Percentiles rank a stretch among this genome's conserved stretches.
Evolutionary conservation across 495 filamentous ascomycete species (phyloP).

Genomic region (Penicillium macrosclerotiorum): DNA sequence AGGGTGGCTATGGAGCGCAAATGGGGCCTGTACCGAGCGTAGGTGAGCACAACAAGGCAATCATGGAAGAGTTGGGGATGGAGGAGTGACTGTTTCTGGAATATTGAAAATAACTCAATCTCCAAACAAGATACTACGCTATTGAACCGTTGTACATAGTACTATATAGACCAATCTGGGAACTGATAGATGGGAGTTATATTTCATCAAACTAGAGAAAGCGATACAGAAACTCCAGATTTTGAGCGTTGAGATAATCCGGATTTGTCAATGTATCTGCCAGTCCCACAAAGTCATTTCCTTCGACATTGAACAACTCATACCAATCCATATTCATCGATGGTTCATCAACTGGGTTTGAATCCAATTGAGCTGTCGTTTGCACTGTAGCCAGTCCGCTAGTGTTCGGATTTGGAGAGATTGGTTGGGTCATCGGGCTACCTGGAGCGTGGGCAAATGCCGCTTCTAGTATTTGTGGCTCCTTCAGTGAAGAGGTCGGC

Average conservation of each 20-base stretch:
- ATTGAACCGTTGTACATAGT: too few species aligned
- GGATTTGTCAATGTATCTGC: constrained; percentile 29
- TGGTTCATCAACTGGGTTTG: constrained; percentile 13
- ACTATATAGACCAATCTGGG: too few species aligned
- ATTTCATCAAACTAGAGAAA: constrained; percentile 25
- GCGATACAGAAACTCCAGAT: constrained; percentile 40
- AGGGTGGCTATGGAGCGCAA: constrained; percentile 19
- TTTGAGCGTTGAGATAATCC: constrained; percentile 38
- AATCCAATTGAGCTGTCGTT: neutral
- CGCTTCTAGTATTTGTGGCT: neutral
- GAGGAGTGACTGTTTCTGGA: neutral
- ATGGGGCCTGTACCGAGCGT: constrained; percentile 38
- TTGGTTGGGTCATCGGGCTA: neutral
- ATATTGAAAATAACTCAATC: neutral
- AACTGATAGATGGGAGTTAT: too few species aligned
- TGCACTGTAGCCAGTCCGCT: neutral
- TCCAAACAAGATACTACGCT: too few species aligned
- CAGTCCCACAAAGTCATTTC: constrained; percentile 34
- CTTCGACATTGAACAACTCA: constrained; percentile 36
- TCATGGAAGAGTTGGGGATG: constrained; percentile 18
- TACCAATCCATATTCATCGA: constrained; percentile 34
- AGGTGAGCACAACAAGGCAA: constrained; percentile 42
- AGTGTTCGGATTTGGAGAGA: neutral
- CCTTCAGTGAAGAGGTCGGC: constrained; percentile 1
- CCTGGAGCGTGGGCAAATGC: neutral